A percentile compares a stretch with the other conserved stretches of the same genome.
Conservation (phyloP, 495 filamentous ascomycete species). For the Xanthoparmelia taractica region DNA sequence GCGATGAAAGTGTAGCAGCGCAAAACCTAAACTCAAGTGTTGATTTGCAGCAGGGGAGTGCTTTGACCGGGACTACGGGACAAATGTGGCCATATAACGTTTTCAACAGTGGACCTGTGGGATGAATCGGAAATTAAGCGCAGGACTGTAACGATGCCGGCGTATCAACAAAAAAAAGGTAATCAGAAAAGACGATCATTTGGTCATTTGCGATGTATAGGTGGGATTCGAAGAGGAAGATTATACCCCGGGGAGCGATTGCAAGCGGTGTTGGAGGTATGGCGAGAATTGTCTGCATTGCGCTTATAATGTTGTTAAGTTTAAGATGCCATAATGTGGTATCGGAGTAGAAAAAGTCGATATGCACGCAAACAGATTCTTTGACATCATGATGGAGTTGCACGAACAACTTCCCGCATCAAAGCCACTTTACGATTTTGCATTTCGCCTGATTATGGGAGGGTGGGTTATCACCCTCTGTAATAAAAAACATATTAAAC, state of each 20-base stretch:
- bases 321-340: too few species aligned
- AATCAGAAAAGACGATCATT: background rate
- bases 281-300: background rate
- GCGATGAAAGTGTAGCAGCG: conserved; percentile 11
- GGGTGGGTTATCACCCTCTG: too few species aligned
- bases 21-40: background rate
- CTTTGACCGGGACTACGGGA: background rate
- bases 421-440: too few species aligned
- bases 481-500: too few species aligned
- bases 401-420: too few species aligned
- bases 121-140: background rate
- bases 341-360: too few species aligned
- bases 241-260: background rate
- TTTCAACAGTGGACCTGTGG: background rate
- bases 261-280: background rate
- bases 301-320: background rate
- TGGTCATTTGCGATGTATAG: background rate
- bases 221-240: background rate
- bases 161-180: background rate
- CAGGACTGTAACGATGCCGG: background rate
- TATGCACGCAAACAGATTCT: too few species aligned
- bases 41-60: conserved; percentile 2
- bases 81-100: conserved; percentile 13
- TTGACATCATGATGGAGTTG: too few species aligned
- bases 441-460: too few species aligned